Conservation (phyloP, 768 basidiomycete genomes). For the Rhodotorula toruloides region DNA sequence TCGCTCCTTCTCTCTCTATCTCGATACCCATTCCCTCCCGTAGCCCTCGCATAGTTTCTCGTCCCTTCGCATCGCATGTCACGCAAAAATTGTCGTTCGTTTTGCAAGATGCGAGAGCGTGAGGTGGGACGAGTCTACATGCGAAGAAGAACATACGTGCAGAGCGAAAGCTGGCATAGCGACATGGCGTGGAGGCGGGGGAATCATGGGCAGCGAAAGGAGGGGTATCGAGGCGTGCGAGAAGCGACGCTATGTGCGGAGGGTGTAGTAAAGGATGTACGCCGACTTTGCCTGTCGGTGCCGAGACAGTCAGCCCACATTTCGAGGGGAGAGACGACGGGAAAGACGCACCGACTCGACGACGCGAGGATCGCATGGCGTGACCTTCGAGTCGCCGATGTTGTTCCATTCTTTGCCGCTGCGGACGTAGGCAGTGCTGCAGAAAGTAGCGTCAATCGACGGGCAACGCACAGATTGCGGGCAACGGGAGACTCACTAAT, state of each 20-base stretch:
- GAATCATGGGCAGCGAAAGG: too few species aligned
- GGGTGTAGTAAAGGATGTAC: constrained; percentile 45
- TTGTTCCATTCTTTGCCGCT: constrained; percentile 84
- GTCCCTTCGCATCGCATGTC: not conserved
- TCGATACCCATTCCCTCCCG: not conserved
- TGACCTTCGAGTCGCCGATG: constrained; percentile 87
- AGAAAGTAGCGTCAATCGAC: not conserved
- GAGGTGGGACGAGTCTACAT: not conserved
- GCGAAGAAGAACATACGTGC: not conserved
- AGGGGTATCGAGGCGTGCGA: not conserved
- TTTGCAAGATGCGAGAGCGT: not conserved
- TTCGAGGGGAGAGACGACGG: not conserved
- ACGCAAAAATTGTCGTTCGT: too few species aligned
- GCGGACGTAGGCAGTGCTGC: constrained; percentile 83
- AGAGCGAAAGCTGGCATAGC: not conserved
- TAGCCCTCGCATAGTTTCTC: not conserved
- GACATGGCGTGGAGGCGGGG: too few species aligned
- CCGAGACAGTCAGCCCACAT: too few species aligned
- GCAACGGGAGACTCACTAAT: constrained; percentile 57
- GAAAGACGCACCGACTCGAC: constrained; percentile 43
- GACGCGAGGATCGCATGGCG: constrained; percentile 74
- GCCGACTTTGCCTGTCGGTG: constrained; percentile 40
- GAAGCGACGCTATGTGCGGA: constrained; percentile 13
- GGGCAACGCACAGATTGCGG: not conserved
- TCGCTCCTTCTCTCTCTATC: not conserved